Base-by-base conservation (phyloP, 192 early-diverging fungal species). In the Pilobolus umbonatus region DNA sequence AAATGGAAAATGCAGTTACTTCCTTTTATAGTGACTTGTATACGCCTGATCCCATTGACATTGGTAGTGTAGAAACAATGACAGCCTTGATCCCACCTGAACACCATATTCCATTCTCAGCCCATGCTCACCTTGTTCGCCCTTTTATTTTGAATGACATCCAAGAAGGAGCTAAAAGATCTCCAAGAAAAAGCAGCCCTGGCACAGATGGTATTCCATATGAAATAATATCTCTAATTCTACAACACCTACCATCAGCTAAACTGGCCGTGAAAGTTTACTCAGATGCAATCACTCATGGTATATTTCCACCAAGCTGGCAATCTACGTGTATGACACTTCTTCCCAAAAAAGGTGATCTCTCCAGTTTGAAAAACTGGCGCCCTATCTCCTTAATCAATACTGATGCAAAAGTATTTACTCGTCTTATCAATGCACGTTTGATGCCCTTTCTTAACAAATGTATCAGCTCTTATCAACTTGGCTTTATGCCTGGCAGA, bases 341-440 rank as follows among this genome's bases (percentile, higher is more conserved):
- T 2, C 52, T 69, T 0, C 48, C 29, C n/a, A 74, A 69, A 47
- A 66, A 65, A 46, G 67, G 67, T 2, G 60, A 68, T 14, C 12
- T 56, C 2, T 8, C 25, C 3, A 15, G 34, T 1, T 51, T 74
- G 4, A 21, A 30, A 2, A 75, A 60, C 17, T 67, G 35, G 34
- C 52, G 52, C 0, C 54, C 57, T 2, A 3, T 67, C 1, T 55
- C 65, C 0, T 22, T 67, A 19, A 60, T 61, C 3, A 67, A 61
- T 25, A n/a, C 42, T 11, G 65, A 68, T 28, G 65, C 55, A 3
- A 65, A 65, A 24, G 2, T 65, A 8, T 58, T 65, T 43, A 65
- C 54, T 14, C 0, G 26, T 22, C 0, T 35, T 10, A 1, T 51
- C 54, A 28, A 42, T 5, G 4, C n/a, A 2, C 7, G 52, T 3